Percentiles rank a stretch among this genome's conserved stretches.
Evolutionary conservation across 169 alveolate species (phyloP).

Genomic region (Eimeria maxima): DNA sequence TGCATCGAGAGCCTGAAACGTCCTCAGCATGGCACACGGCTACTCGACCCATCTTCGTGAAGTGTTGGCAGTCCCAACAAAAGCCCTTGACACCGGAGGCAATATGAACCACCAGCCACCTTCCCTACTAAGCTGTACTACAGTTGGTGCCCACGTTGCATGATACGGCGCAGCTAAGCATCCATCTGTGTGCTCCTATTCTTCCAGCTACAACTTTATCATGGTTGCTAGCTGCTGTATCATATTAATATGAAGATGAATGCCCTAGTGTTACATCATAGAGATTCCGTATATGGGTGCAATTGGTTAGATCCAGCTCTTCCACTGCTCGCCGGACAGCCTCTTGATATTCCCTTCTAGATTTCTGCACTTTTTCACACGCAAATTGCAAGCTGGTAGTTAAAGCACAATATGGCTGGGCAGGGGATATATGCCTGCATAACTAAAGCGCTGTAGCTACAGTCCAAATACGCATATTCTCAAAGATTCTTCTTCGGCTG

Average conservation of each 20-base stretch:
- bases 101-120: not conserved
- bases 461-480: too few relatives aligned
- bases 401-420: not conserved
- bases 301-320: conserved; percentile 61
- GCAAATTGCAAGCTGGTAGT: not conserved
- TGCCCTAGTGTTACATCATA: conserved; percentile 5
- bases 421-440: not conserved
- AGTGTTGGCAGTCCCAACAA: not conserved
- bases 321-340: conserved; percentile 73
- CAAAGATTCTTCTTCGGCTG: not conserved
- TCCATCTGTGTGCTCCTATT: not conserved
- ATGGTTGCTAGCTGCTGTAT: not conserved
- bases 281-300: conserved; percentile 61
- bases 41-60: not conserved
- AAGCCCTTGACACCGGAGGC: not conserved
- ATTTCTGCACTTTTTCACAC: conserved; percentile 36
- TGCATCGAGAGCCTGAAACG: conserved; percentile 60
- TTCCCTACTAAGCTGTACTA: not conserved
- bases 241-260: not conserved
- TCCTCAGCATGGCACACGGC: not conserved
- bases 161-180: not conserved
- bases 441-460: not conserved
- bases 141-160: not conserved
- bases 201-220: not conserved
- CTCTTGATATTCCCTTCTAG: conserved; percentile 59